Base-by-base conservation (phyloP, 495 filamentous ascomycete species). In the Neurospora hispaniola region DNA sequence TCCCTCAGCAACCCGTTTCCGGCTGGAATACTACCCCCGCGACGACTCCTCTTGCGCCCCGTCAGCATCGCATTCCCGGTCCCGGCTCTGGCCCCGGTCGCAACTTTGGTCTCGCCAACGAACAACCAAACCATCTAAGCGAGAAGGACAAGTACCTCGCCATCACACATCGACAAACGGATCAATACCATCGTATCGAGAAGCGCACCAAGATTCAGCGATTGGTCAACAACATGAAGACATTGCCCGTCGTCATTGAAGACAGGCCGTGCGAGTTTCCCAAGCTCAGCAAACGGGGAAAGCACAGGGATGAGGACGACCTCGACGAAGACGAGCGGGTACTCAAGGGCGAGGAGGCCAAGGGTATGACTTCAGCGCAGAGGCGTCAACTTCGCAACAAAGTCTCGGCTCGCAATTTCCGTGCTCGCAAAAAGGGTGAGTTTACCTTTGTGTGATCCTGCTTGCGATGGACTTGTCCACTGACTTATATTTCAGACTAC, bases 301-400 rank as follows among this genome's bases (percentile, higher is more conserved):
- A 66, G 54, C 54, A 66, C 54, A 66, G 54, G 86, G 93, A 97
- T 48, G 93, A 97, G 78, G 93, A 96, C 71, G 95, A 98, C 40
- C 98, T 99, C 95, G 96, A 99, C 81, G 94, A 97, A 80, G 96
- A 99, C 77, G 96, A 98, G 86, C 85, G 92, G 73, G 85, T 98
- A 4, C 87, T 99, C 18, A 93, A 93, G 6, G 97, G 94, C 75
- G 96, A 98, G 77, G 95, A 97, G 81, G 96, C 95, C 62, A 99
- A 99, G 89, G 97, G 97, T 82, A 86, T 99, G 46, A 94, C 88
- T 81, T 94, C 92, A 85, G 97, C 97, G 81, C 93, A 98, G 83
- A 89, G 96, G 46, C 89, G 96, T 44, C 96, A 98, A 81, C 83
- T 99, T 6, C 89, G 96, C 59, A 99, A 99, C 86, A 99, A 99